Evolutionary conservation across 1,139 yeast genomes (phyloP), one percentile per base, ranked within the genome.

Genomic region (Sugiyamaella japonica): DNA sequence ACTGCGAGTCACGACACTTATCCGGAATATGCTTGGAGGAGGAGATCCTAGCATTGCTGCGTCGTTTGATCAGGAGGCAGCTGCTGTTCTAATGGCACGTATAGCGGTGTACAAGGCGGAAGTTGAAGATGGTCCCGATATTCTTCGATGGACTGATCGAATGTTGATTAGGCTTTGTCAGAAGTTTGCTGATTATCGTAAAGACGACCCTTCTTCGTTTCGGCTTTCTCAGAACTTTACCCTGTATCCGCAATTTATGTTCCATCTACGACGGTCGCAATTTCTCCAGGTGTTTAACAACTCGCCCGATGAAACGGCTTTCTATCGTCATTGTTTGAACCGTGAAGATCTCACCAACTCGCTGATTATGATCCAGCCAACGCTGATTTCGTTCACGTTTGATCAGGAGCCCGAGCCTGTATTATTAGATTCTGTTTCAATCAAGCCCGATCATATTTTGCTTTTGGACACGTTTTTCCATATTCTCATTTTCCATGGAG

Each of bases 261-360:
- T 89, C 74, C 95, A 93, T 71, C 80, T 93, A 75, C 86, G 99
- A 76, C 85, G 99, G 74, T 89, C 97, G 1, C 98, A 91, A 74
- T 93, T 93, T 73, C 78, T 93, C 70, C 97, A 91, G 72, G 97
- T 91, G 53, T 93, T 93, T 78, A 93, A 93, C 74, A 91, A 93
- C 73, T 91, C 98, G 16, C 99, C 99, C 1, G 99, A 93, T 76
- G 99, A 93, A 77, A 91, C 99, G 52, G 97, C 98, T 38, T 93
- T 90, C 72, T 91, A 91, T 75, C 85, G 97, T 70, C 98, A 93
- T 72, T 89, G 90, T 39, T 81, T 93, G 69, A 81, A 89, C 67
- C 84, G 91, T 61, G 97, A 93, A 71, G 97, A 93, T 70, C 86
- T 93, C 53, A 85, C 86, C 61, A 93, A 91, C 73, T 88, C 98